Evolutionary conservation across 805 yeast genomes (phyloP), one percentile per base, ranked within the genome.

Genomic region (Starmerella apis): DNA sequence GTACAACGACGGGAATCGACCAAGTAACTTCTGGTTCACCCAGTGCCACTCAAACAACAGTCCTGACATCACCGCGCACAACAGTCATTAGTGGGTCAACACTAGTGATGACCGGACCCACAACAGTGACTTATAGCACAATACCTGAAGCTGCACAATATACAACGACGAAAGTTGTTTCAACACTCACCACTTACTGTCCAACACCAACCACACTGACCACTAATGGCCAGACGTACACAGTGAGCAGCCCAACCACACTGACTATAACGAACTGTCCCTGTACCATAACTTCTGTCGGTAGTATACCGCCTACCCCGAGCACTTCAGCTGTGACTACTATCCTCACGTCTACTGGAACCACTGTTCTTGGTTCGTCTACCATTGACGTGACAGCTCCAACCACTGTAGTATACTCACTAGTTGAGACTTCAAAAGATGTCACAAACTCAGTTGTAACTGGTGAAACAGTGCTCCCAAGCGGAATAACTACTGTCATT

Each of bases 201-300:
- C 86, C 88, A 64, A 69, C 63, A 53, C 67, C 87, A 42, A 83
- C 88, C 57, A 67, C 72, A 46, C 59, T 81, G 48, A 70, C 70
- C 57, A 73, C 78, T 63, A 79, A 79, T 74, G 74, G 73, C 71
- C 65, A 65, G 64, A 80, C 86, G 61, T 74, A 76, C 76, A 78
- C 83, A 55, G 84, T 79, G 62, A 76, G 84, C 52, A 77, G 67
- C 56, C 77, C 86, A 47, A 80, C 86, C 64, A 83, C 88, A 57
- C 66, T 82, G 63, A 82, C 86, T 66, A 75, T 81, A 75, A 80
- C 88, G 4, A 41, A 48, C 48, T 48, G 57, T 44, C 59, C 61
- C 3, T 53, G 59, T 35, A 53, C 55, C 11, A 18, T 28, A 6
- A 25, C 33, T 8, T n/a, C 24, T 25, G 33, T 14, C 18, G 19